Evolutionary conservation across 2,329 filamentous ascomycete species (phyloP).

Genomic region (Sclerotinia sclerotiorum): DNA sequence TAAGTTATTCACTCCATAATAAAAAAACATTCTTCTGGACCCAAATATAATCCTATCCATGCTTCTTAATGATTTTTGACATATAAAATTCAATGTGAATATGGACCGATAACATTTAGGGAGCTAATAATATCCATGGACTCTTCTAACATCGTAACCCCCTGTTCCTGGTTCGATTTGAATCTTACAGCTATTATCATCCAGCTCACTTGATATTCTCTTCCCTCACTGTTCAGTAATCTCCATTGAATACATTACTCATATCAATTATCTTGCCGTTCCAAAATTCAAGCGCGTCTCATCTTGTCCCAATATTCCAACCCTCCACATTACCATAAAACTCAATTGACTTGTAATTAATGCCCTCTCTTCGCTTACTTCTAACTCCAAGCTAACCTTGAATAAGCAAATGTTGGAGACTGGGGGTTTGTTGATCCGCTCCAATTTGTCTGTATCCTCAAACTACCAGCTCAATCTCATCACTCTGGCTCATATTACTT

Average conservation of each 20-base stretch:
- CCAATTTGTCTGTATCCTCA: too few relatives aligned
- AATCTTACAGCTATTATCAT: background rate
- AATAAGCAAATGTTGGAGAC: too few relatives aligned
- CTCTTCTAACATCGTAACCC: background rate
- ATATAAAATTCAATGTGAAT: background rate
- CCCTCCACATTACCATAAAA: background rate
- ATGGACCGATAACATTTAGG: background rate
- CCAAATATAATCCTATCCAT: background rate
- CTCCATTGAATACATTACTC: background rate
- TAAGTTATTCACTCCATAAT: background rate
- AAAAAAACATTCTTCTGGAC: background rate
- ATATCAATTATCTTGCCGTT: too few relatives aligned
- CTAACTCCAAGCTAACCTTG: too few relatives aligned
- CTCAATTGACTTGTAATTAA: background rate
- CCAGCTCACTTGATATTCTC: background rate
- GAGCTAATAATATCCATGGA: too few relatives aligned
- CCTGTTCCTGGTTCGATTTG: background rate
- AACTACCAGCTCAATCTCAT: too few relatives aligned
- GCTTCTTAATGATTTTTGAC: background rate
- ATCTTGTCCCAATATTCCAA: background rate
- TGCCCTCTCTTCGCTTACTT: background rate
- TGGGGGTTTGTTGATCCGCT: too few relatives aligned
- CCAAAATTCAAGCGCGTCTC: too few relatives aligned
- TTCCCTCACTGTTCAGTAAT: background rate
- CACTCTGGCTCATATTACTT: too few relatives aligned